Conservation (phyloP, 176 grass and related monocot species). For the Carex pumila region DNA sequence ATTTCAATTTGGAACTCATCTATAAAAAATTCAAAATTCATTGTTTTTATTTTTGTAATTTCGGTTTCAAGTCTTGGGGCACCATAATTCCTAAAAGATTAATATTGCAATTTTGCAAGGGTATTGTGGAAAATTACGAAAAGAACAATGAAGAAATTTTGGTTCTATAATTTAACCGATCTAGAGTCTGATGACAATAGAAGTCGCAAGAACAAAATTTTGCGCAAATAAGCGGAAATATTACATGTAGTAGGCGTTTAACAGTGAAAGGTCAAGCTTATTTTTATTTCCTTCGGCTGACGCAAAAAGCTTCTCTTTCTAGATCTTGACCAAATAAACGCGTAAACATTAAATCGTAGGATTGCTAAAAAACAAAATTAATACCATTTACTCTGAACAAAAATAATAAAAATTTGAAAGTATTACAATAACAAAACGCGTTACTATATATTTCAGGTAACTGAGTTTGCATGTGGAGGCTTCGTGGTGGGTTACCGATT, state of each 20-base stretch:
- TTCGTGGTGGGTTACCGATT: constrained; percentile 86
- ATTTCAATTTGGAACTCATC: no score
- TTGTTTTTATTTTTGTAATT: neutral
- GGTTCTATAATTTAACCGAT: neutral
- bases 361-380: neutral
- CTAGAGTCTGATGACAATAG: neutral
- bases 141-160: neutral
- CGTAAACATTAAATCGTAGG: neutral
- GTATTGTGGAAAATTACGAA: neutral
- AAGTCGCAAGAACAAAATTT: neutral
- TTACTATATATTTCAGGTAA: constrained; percentile 51
- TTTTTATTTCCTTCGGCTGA: neutral
- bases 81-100: neutral
- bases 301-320: neutral
- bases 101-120: neutral
- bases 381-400: neutral
- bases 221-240: neutral
- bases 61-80: neutral
- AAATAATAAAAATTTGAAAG: neutral
- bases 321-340: constrained; percentile 11
- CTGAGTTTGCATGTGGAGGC: constrained; percentile 69
- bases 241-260: neutral
- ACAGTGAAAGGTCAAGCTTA: neutral
- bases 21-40: neutral
- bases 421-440: neutral